phyloP scores from a whole-genome alignment of 139 green algal genomes.

The Ettlia oleoabundans region DNA sequence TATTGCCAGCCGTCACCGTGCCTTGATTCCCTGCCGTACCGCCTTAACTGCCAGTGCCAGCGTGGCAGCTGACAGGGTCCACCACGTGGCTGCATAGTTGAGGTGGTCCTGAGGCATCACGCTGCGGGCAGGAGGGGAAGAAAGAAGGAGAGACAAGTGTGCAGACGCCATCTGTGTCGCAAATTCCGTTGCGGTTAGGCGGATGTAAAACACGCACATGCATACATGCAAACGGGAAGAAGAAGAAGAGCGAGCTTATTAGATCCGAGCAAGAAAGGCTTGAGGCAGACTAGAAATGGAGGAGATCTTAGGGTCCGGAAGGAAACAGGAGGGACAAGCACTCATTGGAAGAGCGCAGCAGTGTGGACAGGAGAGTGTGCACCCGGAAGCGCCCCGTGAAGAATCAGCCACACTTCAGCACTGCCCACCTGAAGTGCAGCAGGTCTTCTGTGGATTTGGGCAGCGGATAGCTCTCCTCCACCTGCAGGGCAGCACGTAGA shows the following conservation, averaged over 20 bases:
- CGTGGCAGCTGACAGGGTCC: slow-evolving; percentile 50
- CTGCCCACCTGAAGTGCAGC: slow-evolving; percentile 46
- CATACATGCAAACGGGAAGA: no score
- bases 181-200: background rate
- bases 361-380: no score
- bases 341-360: background rate
- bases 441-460: slow-evolving; percentile 66
- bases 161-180: no score
- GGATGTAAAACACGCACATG: no score
- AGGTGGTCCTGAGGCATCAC: slow-evolving; percentile 75
- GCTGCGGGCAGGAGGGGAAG: background rate
- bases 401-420: background rate
- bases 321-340: no score
- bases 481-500: background rate
- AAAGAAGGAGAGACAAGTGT: background rate
- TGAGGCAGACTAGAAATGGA: no score
- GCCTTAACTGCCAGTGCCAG: slow-evolving; percentile 43
- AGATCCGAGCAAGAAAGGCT: no score
- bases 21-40: slow-evolving; percentile 34
- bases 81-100: slow-evolving; percentile 77
- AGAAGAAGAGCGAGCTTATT: no score
- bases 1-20: background rate
- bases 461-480: slow-evolving; percentile 55
- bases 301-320: no score
- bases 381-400: background rate